Percentiles rank a stretch among this genome's conserved stretches.
Conservation (phyloP, 2,329 filamentous ascomycete species). For the Tricladium varicosporioides region DNA sequence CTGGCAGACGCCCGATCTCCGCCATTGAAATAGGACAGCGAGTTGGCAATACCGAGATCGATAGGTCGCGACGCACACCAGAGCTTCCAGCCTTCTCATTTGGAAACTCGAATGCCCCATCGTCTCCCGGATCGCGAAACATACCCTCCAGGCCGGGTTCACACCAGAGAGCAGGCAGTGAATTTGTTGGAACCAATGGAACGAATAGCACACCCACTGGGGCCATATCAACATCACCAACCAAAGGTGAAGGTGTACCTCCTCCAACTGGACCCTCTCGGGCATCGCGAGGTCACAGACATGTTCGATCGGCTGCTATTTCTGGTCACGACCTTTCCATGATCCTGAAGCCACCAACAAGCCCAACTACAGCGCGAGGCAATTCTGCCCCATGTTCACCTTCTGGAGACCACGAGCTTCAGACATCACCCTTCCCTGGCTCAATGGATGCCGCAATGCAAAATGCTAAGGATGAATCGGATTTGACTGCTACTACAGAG, state of each 20-base stretch:
- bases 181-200: constrained; percentile 75
- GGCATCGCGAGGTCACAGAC: constrained; percentile 68
- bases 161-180: constrained; percentile 76
- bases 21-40: constrained; percentile 27
- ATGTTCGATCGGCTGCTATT: constrained; percentile 72
- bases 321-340: constrained; percentile 78
- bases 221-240: constrained; percentile 67
- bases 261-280: constrained; percentile 53
- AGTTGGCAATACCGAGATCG: constrained; percentile 1
- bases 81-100: constrained; percentile 35
- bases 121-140: constrained; percentile 45
- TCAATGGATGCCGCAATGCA: constrained; percentile 25
- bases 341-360: constrained; percentile 51
- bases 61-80: constrained; percentile 16
- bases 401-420: constrained; percentile 27
- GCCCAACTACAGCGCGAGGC: constrained; percentile 23
- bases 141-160: constrained; percentile 55
- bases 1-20: constrained; percentile 52
- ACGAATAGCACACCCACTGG: constrained; percentile 37
- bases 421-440: constrained; percentile 20
- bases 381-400: constrained; percentile 43
- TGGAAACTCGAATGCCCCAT: constrained; percentile 31
- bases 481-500: constrained; percentile 2
- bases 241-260: constrained; percentile 59
- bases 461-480: constrained; percentile 8